Conservation (phyloP, 2,329 filamentous ascomycete species). For the Fusarium chaquense region DNA sequence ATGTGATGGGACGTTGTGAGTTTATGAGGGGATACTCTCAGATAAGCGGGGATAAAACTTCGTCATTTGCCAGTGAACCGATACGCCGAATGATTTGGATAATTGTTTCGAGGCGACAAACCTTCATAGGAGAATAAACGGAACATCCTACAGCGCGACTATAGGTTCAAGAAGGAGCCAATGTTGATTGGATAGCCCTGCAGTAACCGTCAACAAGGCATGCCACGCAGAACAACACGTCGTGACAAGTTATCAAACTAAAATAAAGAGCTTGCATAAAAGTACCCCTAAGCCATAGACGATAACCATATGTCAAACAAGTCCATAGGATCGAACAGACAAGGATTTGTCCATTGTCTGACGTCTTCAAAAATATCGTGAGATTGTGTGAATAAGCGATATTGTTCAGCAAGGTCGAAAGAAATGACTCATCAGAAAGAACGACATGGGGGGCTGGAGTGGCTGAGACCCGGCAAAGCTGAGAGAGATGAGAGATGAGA, state of each 20-base stretch:
- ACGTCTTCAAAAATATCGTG: slow-evolving; percentile 17
- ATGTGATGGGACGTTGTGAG: slow-evolving; percentile 8
- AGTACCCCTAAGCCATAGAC: background rate
- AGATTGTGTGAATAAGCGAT: slow-evolving; percentile 12
- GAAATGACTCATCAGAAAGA: slow-evolving; percentile 3
- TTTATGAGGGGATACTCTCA: background rate
- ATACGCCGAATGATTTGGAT: background rate
- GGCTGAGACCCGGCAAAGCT: background rate
- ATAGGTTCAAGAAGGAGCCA: background rate
- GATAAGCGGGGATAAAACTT: slow-evolving; percentile 22
- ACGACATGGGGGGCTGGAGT: slow-evolving; percentile 8
- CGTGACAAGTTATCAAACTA: background rate
- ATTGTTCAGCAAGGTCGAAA: slow-evolving; percentile 4
- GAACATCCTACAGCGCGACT: background rate
- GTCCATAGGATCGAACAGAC: background rate
- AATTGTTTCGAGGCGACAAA: background rate
- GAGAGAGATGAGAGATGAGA: background rate
- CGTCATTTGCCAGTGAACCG: slow-evolving; percentile 9
- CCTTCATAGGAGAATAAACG: background rate
- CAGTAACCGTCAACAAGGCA: background rate
- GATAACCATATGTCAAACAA: background rate
- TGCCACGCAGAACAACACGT: background rate
- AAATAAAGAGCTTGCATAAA: background rate
- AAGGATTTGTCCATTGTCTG: slow-evolving; percentile 5
- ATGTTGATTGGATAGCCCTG: background rate